Evolutionary conservation across 441 rosid species (phyloP), one percentile per base, ranked within the genome.

Genomic region (Breynia disticha): DNA sequence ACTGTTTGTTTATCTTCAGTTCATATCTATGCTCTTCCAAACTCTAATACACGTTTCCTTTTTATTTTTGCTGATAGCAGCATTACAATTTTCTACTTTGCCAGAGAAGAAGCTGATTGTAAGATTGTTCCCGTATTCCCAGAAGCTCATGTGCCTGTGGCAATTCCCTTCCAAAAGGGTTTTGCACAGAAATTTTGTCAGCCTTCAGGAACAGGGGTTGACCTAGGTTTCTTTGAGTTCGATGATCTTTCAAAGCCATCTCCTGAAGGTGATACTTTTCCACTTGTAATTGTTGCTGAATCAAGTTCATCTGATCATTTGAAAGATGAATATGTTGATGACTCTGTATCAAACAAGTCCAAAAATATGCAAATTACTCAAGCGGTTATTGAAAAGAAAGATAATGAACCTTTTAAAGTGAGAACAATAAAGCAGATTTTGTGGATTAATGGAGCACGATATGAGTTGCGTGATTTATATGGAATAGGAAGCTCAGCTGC

Each of bases 201-300:
- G 69, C 88, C 95, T 64, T 71, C 88, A 3, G 91, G 98, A 54
- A 78, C 97, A 37, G 98, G 98, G 63, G 73, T 73, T 13, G 97
- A 89, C 62, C 60, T 89, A 16, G 87, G 93, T 53, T 84, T 93
- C 75, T 89, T 84, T 61, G 90, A 80, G 62, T 71, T 82, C 69
- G 88, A 81, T 63, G 87, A 84, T 63, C 79, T 93, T 19, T 77
- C 94, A 62, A 83, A 89, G 61, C 79, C 97, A 9, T 82, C 91
- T 19, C 62, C 80, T 4, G 79, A 57, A 50, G 97, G 78, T 67
- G 95, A 89, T 55, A 79, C 86, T 42, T 86, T 82, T 53, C 98
- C 98, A 13, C 96, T 93, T 60, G 93, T 93, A 41, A 82, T 93
- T 69, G 78, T 80, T 65, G 91, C 95, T 46, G 97, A 83, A 70